phyloP scores from a whole-genome alignment of 768 basidiomycete species.

The Calocera cornea region DNA sequence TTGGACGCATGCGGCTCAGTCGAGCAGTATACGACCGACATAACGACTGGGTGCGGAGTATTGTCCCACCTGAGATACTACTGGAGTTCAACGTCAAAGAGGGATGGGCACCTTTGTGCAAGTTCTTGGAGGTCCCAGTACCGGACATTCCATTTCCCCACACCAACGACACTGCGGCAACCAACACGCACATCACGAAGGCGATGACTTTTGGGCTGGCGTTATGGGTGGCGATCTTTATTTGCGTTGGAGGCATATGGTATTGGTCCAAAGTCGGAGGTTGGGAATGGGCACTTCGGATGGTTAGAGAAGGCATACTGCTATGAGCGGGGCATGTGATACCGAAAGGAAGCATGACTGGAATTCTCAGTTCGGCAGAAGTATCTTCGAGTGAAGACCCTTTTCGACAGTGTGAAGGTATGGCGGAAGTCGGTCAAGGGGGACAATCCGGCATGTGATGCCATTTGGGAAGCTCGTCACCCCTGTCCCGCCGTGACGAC shows the following conservation, averaged over 20 bases:
- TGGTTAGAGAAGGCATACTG: too few relatives aligned
- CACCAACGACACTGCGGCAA: neutral
- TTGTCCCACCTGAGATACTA: neutral
- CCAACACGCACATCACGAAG: neutral
- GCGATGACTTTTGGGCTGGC: neutral
- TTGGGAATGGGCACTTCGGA: too few relatives aligned
- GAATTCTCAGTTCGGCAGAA: too few relatives aligned
- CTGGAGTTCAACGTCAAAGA: slow-evolving; percentile 6
- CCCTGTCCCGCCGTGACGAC: too few relatives aligned
- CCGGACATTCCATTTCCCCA: neutral
- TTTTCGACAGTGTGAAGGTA: too few relatives aligned
- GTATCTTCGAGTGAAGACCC: too few relatives aligned
- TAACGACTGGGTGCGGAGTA: neutral
- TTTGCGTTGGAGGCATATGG: neutral
- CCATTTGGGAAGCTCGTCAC: too few relatives aligned
- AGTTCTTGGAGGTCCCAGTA: neutral
- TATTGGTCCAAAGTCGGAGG: too few relatives aligned
- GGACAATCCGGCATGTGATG: too few relatives aligned
- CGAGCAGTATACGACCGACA: neutral
- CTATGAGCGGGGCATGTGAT: too few relatives aligned
- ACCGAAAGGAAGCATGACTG: too few relatives aligned
- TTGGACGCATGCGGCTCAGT: neutral
- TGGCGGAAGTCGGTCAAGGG: too few relatives aligned
- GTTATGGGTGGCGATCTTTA: neutral
- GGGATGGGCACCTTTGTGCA: neutral